phyloP scores from a whole-genome alignment of 495 filamentous ascomycete genomes.

The Tuber brumale region DNA sequence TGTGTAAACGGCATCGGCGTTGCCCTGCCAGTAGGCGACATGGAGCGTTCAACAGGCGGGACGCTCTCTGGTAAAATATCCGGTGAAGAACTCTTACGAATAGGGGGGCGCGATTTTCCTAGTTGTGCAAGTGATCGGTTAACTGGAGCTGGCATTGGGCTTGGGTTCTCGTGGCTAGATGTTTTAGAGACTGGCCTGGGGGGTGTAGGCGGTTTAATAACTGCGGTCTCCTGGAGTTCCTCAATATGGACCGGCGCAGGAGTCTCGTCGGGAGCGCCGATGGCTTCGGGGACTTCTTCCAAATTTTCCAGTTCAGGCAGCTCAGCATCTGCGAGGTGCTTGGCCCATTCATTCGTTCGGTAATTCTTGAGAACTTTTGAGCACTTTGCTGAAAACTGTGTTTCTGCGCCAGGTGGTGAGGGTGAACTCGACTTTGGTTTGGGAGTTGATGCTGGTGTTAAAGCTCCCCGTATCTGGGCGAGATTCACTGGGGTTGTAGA shows the following conservation, averaged over 20 bases:
- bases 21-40: constrained; percentile 19
- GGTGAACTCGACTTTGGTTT: constrained; percentile 15
- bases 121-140: neutral
- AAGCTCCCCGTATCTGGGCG: constrained; percentile 9
- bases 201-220: constrained; percentile 46
- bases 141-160: neutral
- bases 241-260: constrained; percentile 59
- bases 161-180: constrained; percentile 14
- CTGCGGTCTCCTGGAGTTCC: constrained; percentile 64
- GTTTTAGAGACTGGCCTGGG: constrained; percentile 41
- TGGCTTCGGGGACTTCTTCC: constrained; percentile 33
- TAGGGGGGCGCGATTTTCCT: neutral
- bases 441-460: constrained; percentile 34
- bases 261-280: constrained; percentile 49
- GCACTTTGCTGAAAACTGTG: constrained; percentile 25
- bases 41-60: constrained; percentile 39
- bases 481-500: neutral
- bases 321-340: constrained; percentile 75
- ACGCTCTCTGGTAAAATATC: constrained; percentile 15
- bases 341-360: constrained; percentile 94
- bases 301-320: constrained; percentile 63
- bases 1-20: constrained; percentile 42
- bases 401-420: constrained; percentile 10
- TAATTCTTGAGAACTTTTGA: constrained; percentile 74
- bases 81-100: constrained; percentile 19